Evolutionary conservation across 768 basidiomycete species (phyloP).

Genomic region (Tulasnella sp.): DNA sequence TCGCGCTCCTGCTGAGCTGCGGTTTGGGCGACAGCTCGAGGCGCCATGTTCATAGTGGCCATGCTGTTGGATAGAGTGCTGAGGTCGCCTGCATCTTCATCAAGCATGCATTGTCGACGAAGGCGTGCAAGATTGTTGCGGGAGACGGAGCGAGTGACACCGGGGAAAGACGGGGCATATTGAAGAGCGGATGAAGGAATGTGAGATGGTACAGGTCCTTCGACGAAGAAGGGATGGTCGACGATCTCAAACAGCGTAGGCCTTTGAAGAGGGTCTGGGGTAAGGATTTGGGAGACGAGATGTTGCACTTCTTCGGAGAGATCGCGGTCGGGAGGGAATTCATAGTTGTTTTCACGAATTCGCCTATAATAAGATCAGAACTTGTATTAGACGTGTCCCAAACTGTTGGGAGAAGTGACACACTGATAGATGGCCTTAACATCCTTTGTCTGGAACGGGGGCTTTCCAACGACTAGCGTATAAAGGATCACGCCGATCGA

Average conservation of each 20-base stretch:
- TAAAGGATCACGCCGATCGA: conserved; percentile 92
- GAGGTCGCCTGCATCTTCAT: conserved; percentile 40
- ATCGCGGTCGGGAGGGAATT: conserved; percentile 68
- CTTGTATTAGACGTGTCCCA: conserved; percentile 4
- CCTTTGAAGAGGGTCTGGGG: conserved; percentile 70
- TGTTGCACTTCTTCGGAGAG: conserved; percentile 66
- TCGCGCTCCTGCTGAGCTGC: conserved; percentile 76
- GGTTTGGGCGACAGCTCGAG: conserved; percentile 18
- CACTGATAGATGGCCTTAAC: conserved; percentile 94
- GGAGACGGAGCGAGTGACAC: conserved; percentile 53
- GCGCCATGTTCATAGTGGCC: conserved; percentile 24
- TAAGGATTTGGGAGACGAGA: conserved; percentile 78
- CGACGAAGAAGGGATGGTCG: conserved; percentile 72
- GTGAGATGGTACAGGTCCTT: conserved; percentile 69
- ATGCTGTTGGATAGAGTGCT: conserved; percentile 32
- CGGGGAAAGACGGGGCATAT: conserved; percentile 62
- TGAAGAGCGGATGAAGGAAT: conserved; percentile 78
- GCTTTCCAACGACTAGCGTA: conserved; percentile 87
- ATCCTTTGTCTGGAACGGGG: conserved; percentile 97
- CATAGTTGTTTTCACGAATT: conserved; percentile 88
- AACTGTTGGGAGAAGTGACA: conserved; percentile 25
- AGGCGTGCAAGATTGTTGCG: conserved; percentile 63
- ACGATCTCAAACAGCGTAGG: conserved; percentile 82
- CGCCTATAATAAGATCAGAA: conserved; percentile 43
- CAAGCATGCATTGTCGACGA: conserved; percentile 53